Base-by-base conservation (phyloP, 371 early-diverging fungal genomes). In the Nematocida homosporus region DNA sequence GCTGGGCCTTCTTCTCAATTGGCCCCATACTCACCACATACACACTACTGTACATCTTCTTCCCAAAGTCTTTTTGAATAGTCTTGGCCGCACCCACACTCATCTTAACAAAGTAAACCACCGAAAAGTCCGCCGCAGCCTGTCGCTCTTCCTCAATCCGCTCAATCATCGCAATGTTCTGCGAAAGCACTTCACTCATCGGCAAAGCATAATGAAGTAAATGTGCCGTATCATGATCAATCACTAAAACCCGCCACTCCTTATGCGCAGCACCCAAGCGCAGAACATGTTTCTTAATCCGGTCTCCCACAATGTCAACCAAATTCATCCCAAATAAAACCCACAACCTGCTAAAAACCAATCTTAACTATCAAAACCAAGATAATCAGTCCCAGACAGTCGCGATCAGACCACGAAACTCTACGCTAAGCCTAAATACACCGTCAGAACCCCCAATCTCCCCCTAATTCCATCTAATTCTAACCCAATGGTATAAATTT, bases 321-420 rank as follows among this genome's bases (percentile, higher is more conserved):
- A 83, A 44, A 44, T 83, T 65, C 82, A 83, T 83, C 13, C 10
- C 51, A n/a, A n/a, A n/a, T n/a, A n/a, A n/a, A n/a, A n/a, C n/a
- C n/a, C n/a, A n/a, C n/a, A n/a, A n/a, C n/a, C n/a, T n/a, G n/a
- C n/a, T n/a, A n/a, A n/a, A n/a, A n/a, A n/a, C n/a, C n/a, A n/a
- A n/a, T n/a, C n/a, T n/a, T n/a, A n/a, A n/a, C n/a, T n/a, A n/a
- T n/a, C n/a, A n/a, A n/a, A n/a, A n/a, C n/a, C n/a, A n/a, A n/a
- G n/a, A n/a, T n/a, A n/a, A n/a, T n/a, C n/a, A n/a, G n/a, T n/a
- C n/a, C n/a, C n/a, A n/a, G n/a, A n/a, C n/a, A n/a, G n/a, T n/a
- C n/a, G n/a, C n/a, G n/a, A n/a, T n/a, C n/a, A n/a, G n/a, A n/a
- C n/a, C n/a, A n/a, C n/a, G n/a, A n/a, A n/a, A n/a, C n/a, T n/a